Evolutionary conservation across 164 flowering plant species (phyloP).

Genomic region (Aristolochia fimbriata): DNA sequence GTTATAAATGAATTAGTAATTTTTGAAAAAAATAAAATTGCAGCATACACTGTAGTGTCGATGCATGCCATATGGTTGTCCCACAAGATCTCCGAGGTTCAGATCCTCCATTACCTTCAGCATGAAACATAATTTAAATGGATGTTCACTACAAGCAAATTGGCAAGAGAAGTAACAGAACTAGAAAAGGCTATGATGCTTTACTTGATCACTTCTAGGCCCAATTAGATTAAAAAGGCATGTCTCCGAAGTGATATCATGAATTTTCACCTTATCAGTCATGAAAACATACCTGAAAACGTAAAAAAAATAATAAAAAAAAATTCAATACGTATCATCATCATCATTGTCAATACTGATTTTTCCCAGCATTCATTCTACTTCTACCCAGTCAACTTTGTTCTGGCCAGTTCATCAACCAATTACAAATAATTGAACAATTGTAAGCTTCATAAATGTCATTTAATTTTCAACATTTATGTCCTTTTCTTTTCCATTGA

Average conservation of each 20-base stretch:
- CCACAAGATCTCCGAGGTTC: conserved; percentile 65
- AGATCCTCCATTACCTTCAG: conserved; percentile 55
- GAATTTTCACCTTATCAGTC: conserved; percentile 76
- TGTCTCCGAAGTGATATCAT: conserved; percentile 64
- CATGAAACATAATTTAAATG: conserved; percentile 8
- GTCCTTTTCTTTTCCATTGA: too few relatives aligned
- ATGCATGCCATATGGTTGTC: conserved; percentile 77
- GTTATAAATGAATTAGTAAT: too few relatives aligned
- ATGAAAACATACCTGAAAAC: conserved; percentile 65
- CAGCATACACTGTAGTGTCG: conserved; percentile 59
- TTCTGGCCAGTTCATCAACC: too few relatives aligned
- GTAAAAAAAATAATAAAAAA: background rate
- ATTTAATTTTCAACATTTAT: too few relatives aligned
- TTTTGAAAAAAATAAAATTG: background rate
- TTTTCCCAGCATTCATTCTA: too few relatives aligned
- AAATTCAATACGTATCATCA: too few relatives aligned
- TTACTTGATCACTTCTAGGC: conserved; percentile 73
- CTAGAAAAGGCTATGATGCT: background rate
- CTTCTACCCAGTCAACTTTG: too few relatives aligned
- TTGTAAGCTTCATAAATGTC: too few relatives aligned
- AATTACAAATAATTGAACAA: too few relatives aligned
- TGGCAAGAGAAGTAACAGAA: background rate
- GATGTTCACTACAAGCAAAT: conserved; percentile 6
- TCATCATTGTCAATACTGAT: too few relatives aligned
- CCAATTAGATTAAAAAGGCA: conserved; percentile 60